Evolutionary conservation across 176 grass and related monocot species (phyloP).

Genomic region (Pharus latifolius): DNA sequence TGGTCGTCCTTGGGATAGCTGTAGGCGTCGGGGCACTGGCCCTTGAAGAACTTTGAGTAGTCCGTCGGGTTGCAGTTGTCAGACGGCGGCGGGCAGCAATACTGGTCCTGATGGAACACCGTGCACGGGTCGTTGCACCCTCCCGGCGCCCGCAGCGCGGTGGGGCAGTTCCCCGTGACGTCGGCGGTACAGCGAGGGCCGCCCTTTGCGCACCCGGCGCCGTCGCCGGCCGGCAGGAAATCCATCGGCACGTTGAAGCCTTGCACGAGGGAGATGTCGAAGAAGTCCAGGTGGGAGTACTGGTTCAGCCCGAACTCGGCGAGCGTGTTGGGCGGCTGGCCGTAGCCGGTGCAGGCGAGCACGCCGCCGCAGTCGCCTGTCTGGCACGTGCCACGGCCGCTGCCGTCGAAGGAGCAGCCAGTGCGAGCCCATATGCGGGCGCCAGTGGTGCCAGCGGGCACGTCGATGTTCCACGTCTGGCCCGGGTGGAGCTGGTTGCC

Average conservation of each 20-base stretch:
- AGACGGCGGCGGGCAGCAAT: conserved; percentile 28
- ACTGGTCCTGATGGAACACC: conserved; percentile 30
- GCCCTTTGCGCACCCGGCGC: not conserved
- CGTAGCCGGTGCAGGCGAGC: conserved; percentile 36
- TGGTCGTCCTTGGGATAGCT: conserved; percentile 40
- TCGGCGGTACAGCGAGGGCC: conserved; percentile 13
- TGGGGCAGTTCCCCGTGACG: conserved; percentile 24
- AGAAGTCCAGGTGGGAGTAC: not conserved
- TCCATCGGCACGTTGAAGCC: conserved; percentile 53
- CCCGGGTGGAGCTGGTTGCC: conserved; percentile 5
- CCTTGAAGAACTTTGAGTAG: conserved; percentile 42
- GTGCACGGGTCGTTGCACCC: conserved; percentile 42
- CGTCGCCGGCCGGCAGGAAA: conserved; percentile 7
- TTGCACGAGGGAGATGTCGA: conserved; percentile 32
- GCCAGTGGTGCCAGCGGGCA: not conserved
- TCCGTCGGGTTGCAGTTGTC: conserved; percentile 13
- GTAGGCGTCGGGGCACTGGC: conserved; percentile 30
- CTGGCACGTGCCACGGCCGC: conserved; percentile 25
- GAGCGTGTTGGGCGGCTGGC: conserved; percentile 33
- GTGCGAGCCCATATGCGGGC: conserved; percentile 39
- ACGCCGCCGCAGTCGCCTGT: conserved; percentile 40
- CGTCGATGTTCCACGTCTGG: not conserved
- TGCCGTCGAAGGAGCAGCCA: conserved; percentile 13
- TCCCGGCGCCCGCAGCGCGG: conserved; percentile 13
- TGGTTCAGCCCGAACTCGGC: conserved; percentile 35